Percentiles rank a stretch among this genome's conserved stretches.
These are phyloP conservation scores for Meyerozyma elateridarum DNA, from an alignment of 1,139 yeast genomes.

Conservation along the genomic window DNA sequence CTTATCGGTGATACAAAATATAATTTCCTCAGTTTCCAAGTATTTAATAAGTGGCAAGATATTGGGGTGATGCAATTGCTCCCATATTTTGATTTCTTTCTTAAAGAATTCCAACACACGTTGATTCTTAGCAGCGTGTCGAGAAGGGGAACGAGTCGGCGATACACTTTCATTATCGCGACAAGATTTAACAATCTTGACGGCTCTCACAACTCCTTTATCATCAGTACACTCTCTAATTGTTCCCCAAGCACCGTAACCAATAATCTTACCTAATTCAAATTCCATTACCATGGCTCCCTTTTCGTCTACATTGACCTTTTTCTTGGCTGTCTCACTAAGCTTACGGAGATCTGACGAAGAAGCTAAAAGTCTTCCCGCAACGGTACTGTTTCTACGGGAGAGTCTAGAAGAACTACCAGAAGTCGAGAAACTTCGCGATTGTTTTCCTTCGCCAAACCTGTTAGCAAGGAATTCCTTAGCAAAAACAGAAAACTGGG, in stretches of 20 bases:
- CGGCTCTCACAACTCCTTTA: slow-evolving; percentile 54
- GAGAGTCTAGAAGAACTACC: slow-evolving; percentile 28
- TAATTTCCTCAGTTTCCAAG: slow-evolving; percentile 56
- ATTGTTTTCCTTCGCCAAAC: slow-evolving; percentile 15
- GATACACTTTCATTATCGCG: slow-evolving; percentile 26
- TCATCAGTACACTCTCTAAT: slow-evolving; percentile 63
- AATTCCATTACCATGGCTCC: slow-evolving; percentile 60
- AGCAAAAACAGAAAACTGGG: slow-evolving; percentile 42
- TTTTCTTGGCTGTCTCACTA: slow-evolving; percentile 16
- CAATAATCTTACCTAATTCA: slow-evolving; percentile 71
- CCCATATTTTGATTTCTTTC: slow-evolving; percentile 76
- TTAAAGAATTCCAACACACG: slow-evolving; percentile 49
- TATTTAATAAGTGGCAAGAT: slow-evolving; percentile 60
- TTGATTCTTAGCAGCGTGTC: slow-evolving; percentile 18
- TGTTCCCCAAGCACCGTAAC: slow-evolving; percentile 90
- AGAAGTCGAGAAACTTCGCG: slow-evolving; percentile 19
- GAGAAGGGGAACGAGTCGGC: slow-evolving; percentile 8
- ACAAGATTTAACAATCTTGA: slow-evolving; percentile 65
- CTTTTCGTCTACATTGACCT: slow-evolving; percentile 48
- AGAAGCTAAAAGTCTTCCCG: slow-evolving; percentile 40
- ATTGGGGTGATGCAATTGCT: slow-evolving; percentile 56
- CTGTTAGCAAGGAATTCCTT: slow-evolving; percentile 25
- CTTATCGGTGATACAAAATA: slow-evolving; percentile 68
- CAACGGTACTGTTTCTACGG: slow-evolving; percentile 35
- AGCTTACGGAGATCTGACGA: slow-evolving; percentile 34